Evolutionary conservation across 176 grass and related monocot species (phyloP).

Genomic region (Alopecurus myosuroides): DNA sequence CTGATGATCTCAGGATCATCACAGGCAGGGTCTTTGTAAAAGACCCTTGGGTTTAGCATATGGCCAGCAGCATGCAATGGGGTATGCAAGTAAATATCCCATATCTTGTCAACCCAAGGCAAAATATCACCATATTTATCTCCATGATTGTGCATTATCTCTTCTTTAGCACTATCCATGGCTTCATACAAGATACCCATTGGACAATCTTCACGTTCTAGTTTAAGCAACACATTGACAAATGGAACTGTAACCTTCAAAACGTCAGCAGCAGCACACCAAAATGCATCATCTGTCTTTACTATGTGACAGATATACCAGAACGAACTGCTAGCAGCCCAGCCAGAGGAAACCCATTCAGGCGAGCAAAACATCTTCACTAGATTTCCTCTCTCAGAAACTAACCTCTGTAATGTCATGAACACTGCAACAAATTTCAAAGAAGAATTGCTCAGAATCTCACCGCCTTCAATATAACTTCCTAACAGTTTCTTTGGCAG

Average conservation of each 20-base stretch:
- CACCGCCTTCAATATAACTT: slow-evolving; percentile 17
- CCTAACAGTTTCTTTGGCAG: slow-evolving; percentile 33
- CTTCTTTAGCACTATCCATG: slow-evolving; percentile 69
- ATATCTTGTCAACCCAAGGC: slow-evolving; percentile 56
- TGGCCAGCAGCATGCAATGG: slow-evolving; percentile 68
- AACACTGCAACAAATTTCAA: slow-evolving; percentile 59
- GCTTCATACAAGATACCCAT: slow-evolving; percentile 75
- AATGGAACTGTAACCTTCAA: slow-evolving; percentile 68
- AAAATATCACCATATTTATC: slow-evolving; percentile 53
- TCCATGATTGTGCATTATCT: slow-evolving; percentile 42
- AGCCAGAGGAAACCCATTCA: slow-evolving; percentile 40
- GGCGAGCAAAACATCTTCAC: slow-evolving; percentile 52
- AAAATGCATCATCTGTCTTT: slow-evolving; percentile 44
- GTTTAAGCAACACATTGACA: slow-evolving; percentile 34
- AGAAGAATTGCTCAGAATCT: slow-evolving; percentile 53
- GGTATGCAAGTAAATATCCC: slow-evolving; percentile 70
- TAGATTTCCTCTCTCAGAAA: slow-evolving; percentile 47
- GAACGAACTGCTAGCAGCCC: slow-evolving; percentile 35
- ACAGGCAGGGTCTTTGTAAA: slow-evolving; percentile 37
- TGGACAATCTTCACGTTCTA: slow-evolving; percentile 39
- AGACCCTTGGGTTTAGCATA: slow-evolving; percentile 70
- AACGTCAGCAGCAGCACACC: slow-evolving; percentile 53
- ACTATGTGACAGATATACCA: slow-evolving; percentile 35
- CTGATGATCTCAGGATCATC: slow-evolving; percentile 60
- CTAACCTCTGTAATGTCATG: slow-evolving; percentile 52